phyloP scores from a whole-genome alignment of 2,329 filamentous ascomycete genomes.

The Malbranchea cinnamomea region DNA sequence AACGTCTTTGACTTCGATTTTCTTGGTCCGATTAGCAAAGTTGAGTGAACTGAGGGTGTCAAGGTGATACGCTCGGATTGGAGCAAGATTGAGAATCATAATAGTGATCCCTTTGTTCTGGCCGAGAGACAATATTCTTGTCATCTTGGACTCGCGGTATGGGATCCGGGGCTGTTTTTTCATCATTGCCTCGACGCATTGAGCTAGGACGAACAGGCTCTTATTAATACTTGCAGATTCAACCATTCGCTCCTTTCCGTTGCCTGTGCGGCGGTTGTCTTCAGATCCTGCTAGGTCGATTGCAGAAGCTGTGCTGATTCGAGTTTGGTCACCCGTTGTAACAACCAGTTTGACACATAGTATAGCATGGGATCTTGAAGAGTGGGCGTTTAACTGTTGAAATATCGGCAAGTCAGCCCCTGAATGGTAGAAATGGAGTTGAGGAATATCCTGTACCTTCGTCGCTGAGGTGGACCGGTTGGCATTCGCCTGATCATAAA shows the following conservation, averaged over 20 bases:
- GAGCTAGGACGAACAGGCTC: slow-evolving; percentile 81
- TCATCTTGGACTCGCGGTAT: slow-evolving; percentile 95
- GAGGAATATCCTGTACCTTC: slow-evolving; percentile 37
- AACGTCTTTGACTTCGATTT: slow-evolving; percentile 88
- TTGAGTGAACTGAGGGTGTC: slow-evolving; percentile 90
- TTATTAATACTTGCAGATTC: slow-evolving; percentile 98
- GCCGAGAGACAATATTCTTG: slow-evolving; percentile 74
- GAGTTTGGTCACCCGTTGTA: slow-evolving; percentile 50
- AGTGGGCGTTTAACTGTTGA: slow-evolving; percentile 64
- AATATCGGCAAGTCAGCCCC: slow-evolving; percentile 9
- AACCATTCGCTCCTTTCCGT: slow-evolving; percentile 80
- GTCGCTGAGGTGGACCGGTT: slow-evolving; percentile 82
- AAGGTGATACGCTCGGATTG: slow-evolving; percentile 80
- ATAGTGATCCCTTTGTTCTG: slow-evolving; percentile 92
- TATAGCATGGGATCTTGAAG: slow-evolving; percentile 78
- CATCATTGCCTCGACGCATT: slow-evolving; percentile 90
- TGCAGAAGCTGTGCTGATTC: slow-evolving; percentile 73
- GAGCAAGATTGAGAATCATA: slow-evolving; percentile 91
- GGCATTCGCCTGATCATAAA: slow-evolving; percentile 85
- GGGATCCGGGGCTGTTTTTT: slow-evolving; percentile 63
- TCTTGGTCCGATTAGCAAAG: slow-evolving; percentile 87
- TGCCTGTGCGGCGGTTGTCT: slow-evolving; percentile 87
- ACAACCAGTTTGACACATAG: slow-evolving; percentile 80
- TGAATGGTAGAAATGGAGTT: background rate
- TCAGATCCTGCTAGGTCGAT: slow-evolving; percentile 94